A percentile compares a stretch with the other conserved stretches of the same genome.
phyloP scores from a whole-genome alignment of 1,139 yeast species.

The Kodamaea fungicola region DNA sequence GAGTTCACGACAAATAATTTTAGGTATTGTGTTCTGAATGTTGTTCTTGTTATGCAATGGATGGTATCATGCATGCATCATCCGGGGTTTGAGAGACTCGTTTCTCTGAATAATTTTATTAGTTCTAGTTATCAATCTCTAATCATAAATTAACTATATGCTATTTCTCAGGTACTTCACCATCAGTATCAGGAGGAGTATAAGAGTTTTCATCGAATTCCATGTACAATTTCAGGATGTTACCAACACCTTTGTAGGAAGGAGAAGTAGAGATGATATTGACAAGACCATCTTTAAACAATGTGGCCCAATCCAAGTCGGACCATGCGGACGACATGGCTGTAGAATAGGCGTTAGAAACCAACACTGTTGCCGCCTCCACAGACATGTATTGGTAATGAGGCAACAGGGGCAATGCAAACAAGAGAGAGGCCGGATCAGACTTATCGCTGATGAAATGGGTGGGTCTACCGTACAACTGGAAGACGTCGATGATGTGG shows the following conservation, averaged over 20 bases:
- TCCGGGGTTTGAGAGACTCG: too few relatives aligned
- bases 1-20: too few relatives aligned
- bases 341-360: slow-evolving; percentile 26
- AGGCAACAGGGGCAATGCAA: slow-evolving; percentile 58
- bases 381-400: slow-evolving; percentile 47
- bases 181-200: too few relatives aligned
- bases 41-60: too few relatives aligned
- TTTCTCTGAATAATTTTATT: too few relatives aligned
- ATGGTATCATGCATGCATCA: too few relatives aligned
- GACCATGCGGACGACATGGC: slow-evolving; percentile 36
- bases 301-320: slow-evolving; percentile 37
- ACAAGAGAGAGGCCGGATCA: slow-evolving; percentile 44
- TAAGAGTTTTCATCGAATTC: slow-evolving; percentile 15
- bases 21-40: too few relatives aligned
- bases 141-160: too few relatives aligned
- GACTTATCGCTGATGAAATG: slow-evolving; percentile 47
- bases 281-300: slow-evolving; percentile 24
- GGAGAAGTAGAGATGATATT: slow-evolving; percentile 1
- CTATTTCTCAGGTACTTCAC: too few relatives aligned
- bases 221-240: slow-evolving; percentile 30
- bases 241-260: slow-evolving; percentile 30
- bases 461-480: slow-evolving; percentile 53
- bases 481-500: slow-evolving; percentile 52
- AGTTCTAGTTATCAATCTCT: too few relatives aligned
- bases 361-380: slow-evolving; percentile 34